phyloP scores from a whole-genome alignment of 352 stramenopile species.

The Nothophytophthora sp. region DNA sequence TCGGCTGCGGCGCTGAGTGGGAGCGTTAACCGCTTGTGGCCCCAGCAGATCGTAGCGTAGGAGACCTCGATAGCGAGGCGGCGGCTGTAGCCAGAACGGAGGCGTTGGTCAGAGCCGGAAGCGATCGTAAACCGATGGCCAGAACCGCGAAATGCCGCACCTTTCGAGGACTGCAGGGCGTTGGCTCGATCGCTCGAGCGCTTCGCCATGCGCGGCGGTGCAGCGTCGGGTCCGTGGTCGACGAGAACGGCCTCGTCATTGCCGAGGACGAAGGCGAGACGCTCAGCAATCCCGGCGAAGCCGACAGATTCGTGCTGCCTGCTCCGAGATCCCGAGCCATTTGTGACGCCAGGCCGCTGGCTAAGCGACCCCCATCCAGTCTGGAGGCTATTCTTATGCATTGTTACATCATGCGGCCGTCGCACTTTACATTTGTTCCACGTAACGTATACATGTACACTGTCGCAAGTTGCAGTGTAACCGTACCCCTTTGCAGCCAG shows the following conservation, averaged over 20 bases:
- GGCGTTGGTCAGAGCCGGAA: neutral
- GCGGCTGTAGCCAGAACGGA: conserved; percentile 28
- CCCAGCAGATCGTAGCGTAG: conserved; percentile 35
- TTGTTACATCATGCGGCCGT: too few species aligned
- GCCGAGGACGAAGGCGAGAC: conserved; percentile 3
- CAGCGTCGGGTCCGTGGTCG: conserved; percentile 53
- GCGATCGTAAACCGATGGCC: neutral
- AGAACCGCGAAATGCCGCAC: conserved; percentile 11
- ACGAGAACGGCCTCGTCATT: conserved; percentile 43
- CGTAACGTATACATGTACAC: too few species aligned
- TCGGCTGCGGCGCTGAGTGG: neutral
- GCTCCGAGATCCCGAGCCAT: too few species aligned
- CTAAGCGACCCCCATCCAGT: too few species aligned
- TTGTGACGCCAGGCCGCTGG: too few species aligned
- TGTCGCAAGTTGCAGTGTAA: too few species aligned
- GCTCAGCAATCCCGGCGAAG: conserved; percentile 2
- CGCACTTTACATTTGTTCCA: too few species aligned
- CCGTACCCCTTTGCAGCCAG: too few species aligned
- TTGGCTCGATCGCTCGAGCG: conserved; percentile 26
- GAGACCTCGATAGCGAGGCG: conserved; percentile 35
- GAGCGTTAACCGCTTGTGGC: neutral
- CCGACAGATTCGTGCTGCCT: too few species aligned
- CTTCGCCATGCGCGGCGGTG: conserved; percentile 59
- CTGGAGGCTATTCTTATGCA: too few species aligned
- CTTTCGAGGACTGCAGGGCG: conserved; percentile 27